Evolutionary conservation across 129 eudicot species (phyloP).

Genomic region (Kitagawia praeruptora): DNA sequence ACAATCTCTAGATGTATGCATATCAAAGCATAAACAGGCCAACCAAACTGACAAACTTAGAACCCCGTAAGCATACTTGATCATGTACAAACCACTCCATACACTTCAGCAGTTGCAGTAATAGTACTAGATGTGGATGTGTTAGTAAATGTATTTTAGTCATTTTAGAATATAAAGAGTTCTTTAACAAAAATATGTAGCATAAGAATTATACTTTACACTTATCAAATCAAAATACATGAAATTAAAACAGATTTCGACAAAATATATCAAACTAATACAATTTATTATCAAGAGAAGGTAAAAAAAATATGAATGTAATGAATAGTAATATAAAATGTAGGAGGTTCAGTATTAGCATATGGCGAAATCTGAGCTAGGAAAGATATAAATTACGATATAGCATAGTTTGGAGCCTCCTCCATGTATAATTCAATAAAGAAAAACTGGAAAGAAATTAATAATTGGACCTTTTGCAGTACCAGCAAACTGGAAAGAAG

Average conservation of each 20-base stretch:
- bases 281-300: no score
- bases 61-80: neutral
- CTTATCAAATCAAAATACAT: no score
- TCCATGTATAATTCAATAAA: no score
- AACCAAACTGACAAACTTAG: neutral
- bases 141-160: no score
- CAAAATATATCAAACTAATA: no score
- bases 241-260: no score
- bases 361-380: neutral
- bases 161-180: no score
- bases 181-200: neutral
- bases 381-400: neutral
- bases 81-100: neutral
- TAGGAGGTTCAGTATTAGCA: neutral
- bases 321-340: neutral
- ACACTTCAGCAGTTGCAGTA: neutral
- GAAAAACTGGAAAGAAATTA: neutral
- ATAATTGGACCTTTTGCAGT: constrained; percentile 32
- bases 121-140: neutral
- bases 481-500: constrained; percentile 33
- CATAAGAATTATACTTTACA: neutral
- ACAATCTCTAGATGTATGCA: neutral
- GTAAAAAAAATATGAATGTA: neutral
- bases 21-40: neutral
- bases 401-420: neutral